Base-by-base conservation (phyloP, 768 basidiomycete species). In the Lentinula sp. region DNA sequence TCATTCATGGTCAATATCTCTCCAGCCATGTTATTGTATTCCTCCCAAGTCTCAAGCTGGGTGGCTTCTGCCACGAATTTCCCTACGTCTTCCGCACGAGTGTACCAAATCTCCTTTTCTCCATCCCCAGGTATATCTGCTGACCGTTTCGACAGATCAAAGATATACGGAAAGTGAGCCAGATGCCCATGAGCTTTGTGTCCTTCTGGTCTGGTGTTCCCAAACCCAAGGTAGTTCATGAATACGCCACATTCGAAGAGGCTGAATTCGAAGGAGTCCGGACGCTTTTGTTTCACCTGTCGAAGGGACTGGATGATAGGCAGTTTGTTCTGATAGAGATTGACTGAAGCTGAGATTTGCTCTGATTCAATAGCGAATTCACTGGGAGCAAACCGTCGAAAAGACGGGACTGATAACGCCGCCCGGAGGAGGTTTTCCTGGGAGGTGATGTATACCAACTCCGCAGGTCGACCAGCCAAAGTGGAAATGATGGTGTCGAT, bases 401-500 rank as follows among this genome's bases (percentile, higher is more conserved):
- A 51, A 0, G 59, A 37, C 11, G 59, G 59, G 9, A 60, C 35
- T 31, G 39, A 15, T 18, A 60, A 39, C 1, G 32, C 48, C 15
- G 59, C 59, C 3, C 18, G 49, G 28, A 60, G 50, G n/a, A 60
- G 50, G 49, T 52, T 60, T 32, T 52, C 37, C 48, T 60, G 59
- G 0, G 39, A 28, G 9, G 50, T 16, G 37, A 37, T 50, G 46
- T 48, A 59, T 5, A 23, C 21, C 37, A 39, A 39, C 1, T 48
- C 46, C 0, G 46, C 16, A 48, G 46, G 9, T 11, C 2, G n/a
- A 10, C 46, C 48, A 31, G 11, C 11, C 8, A 52, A 13, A 5
- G 50, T 42, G n/a, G 59, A 60, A 35, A 60, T 60, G 59, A 60
- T 40, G 6, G 59, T 60, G 50, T 60, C 59, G 40, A 60, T 52